A percentile compares a stretch with the other conserved stretches of the same genome.
Evolutionary conservation across 768 basidiomycete species (phyloP).

Genomic region (Russula ochroleuca): DNA sequence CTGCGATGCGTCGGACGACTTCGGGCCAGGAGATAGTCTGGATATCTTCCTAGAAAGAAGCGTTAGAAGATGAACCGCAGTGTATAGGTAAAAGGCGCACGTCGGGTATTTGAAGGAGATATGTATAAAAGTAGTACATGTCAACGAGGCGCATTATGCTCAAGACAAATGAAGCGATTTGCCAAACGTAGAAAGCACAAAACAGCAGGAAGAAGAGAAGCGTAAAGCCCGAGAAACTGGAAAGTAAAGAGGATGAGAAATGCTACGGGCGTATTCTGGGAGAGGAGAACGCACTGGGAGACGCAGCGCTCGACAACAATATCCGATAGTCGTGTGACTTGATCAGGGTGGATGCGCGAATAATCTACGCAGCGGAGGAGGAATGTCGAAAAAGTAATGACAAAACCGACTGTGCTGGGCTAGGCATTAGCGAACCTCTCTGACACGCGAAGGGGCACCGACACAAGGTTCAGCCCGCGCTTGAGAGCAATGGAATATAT

Average conservation of each 20-base stretch:
- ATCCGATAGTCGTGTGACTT: conserved; percentile 66
- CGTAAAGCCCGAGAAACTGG: conserved; percentile 79
- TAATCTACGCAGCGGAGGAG: conserved; percentile 94
- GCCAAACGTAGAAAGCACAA: conserved; percentile 84
- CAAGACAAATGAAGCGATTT: conserved; percentile 73
- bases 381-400: conserved; percentile 97
- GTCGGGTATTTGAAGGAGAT: conserved; percentile 91
- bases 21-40: conserved; percentile 97
- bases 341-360: conserved; percentile 64
- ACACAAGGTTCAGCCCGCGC: conserved; percentile 92
- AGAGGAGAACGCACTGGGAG: conserved; percentile 54
- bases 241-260: not conserved
- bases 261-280: not conserved
- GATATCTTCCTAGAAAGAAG: conserved; percentile 73
- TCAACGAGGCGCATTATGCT: conserved; percentile 77
- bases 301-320: conserved; percentile 82
- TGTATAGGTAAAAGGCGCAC: conserved; percentile 44
- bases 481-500: conserved; percentile 92
- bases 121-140: conserved; percentile 95
- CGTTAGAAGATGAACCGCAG: conserved; percentile 10
- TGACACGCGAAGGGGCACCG: conserved; percentile 39
- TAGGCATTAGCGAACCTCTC: conserved; percentile 31
- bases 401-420: conserved; percentile 90
- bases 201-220: conserved; percentile 82
- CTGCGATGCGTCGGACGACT: conserved; percentile 83